Base-by-base conservation (phyloP, 1,139 yeast species). In the Candida pseudoviswanathii region DNA sequence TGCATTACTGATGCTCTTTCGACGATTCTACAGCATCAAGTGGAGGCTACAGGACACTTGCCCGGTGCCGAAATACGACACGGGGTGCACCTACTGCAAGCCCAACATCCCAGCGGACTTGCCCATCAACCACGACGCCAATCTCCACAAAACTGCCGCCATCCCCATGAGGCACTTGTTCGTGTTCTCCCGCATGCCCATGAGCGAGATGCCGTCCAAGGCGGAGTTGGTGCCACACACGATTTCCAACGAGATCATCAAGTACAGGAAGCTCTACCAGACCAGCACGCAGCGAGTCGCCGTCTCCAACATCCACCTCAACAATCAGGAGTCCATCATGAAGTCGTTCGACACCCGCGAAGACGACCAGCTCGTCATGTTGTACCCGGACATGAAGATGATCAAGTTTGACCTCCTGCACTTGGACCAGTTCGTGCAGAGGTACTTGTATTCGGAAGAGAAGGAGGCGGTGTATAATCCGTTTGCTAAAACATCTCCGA, bases 51-150 rank as follows among this genome's bases (percentile, higher is more conserved):
- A 52, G 3, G 48, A 50, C 5, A 27, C 37, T 6, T 82, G 87
- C 55, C 88, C 89, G 0, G 60, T 64, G 5, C 86, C 88, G 0
- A 53, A 46, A 7, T 66, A 67, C 46, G 86, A 84, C 53, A 81
- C 87, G 0, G 89, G 88, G 0, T 85, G 89, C 59, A 82, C 88
- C 0, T 72, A 67, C 54, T 85, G 92, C 57, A 61, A 65, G 51
- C 84, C 82, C 0, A 60, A 62, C 24, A 71, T 79, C 37, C 81
- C 84, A 0, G 46, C 51, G 1, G 70, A 64, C 26, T 70, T 73
- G 49, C 78, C 70, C 34, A 75, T 83, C 32, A 76, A 81, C 56
- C 59, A 51, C 47, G 56, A 57, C 1, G 70, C 64, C 44, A 68
- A 74, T 29, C 61, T 84, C 24, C 64, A 49, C 26, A 45, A 75